Evolutionary conservation across 1,139 yeast species (phyloP).

Genomic region (Magnusiomyces suaveolens): DNA sequence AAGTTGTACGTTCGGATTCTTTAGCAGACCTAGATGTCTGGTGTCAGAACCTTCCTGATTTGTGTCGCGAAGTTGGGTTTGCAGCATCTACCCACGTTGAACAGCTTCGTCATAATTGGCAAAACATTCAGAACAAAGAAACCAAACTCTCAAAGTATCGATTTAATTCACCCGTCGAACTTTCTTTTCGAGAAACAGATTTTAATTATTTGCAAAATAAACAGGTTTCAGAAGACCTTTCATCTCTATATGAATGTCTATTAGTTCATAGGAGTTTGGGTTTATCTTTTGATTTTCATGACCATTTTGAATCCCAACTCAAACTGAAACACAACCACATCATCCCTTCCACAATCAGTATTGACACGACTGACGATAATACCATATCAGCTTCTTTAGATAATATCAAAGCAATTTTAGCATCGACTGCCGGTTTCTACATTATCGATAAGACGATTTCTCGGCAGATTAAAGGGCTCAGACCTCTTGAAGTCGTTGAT

Average conservation of each 20-base stretch:
- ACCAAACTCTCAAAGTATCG: conserved; percentile 49
- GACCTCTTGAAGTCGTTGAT: conserved; percentile 41
- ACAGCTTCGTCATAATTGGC: conserved; percentile 53
- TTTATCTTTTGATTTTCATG: conserved; percentile 49
- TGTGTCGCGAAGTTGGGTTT: conserved; percentile 10
- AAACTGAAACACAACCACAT: conserved; percentile 64
- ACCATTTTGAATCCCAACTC: conserved; percentile 63
- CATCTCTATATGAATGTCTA: conserved; percentile 71
- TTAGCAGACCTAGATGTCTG: conserved; percentile 64
- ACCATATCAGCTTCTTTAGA: conserved; percentile 15
- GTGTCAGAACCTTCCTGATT: conserved; percentile 19
- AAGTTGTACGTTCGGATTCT: conserved; percentile 70
- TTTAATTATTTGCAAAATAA: conserved; percentile 34
- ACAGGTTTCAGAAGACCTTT: conserved; percentile 45
- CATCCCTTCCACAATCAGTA: conserved; percentile 39
- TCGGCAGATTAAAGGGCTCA: conserved; percentile 40
- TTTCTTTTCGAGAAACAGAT: conserved; percentile 53
- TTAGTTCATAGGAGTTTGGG: conserved; percentile 71
- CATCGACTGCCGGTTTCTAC: conserved; percentile 65
- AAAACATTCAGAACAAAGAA: conserved; percentile 33
- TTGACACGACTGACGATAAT: conserved; percentile 6
- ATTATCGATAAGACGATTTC: conserved; percentile 63
- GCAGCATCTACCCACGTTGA: conserved; percentile 50
- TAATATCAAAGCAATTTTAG: conserved; percentile 30
- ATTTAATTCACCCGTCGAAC: conserved; percentile 79